Percentiles rank a stretch among this genome's conserved stretches.
These are phyloP conservation scores for Fusarium tupiense DNA, from an alignment of 2,329 filamentous ascomycete species.

Conservation along the genomic window DNA sequence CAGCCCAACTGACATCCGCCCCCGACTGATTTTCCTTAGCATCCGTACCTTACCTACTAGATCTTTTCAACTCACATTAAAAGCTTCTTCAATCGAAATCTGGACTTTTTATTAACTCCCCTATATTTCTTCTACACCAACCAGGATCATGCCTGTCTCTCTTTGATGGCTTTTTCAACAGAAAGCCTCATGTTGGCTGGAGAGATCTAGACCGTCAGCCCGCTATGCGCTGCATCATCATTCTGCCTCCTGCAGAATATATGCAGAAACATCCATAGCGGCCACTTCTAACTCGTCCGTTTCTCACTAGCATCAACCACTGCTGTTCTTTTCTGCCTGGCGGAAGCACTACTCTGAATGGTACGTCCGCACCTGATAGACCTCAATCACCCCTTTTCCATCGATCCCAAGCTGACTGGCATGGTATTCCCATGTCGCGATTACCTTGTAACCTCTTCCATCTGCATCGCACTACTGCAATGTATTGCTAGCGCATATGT, in stretches of 20 bases:
- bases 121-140: not conserved
- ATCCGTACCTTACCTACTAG: not conserved
- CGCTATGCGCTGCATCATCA: conserved; percentile 21
- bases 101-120: not conserved
- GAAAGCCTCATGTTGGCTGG: conserved; percentile 7
- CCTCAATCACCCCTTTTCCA: conserved; percentile 34
- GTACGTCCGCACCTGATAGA: conserved; percentile 14
- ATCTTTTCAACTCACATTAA: not conserved
- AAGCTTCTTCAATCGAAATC: conserved; percentile 1
- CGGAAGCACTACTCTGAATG: conserved; percentile 11
- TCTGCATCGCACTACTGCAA: conserved; percentile 43
- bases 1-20: not conserved
- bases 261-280: conserved; percentile 27
- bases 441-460: conserved; percentile 19
- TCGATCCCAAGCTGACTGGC: conserved; percentile 5
- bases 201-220: conserved; percentile 31
- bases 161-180: not conserved
- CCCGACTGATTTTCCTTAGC: not conserved
- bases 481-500: conserved; percentile 32
- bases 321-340: not conserved
- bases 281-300: conserved; percentile 9
- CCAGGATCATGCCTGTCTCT: conserved; percentile 15
- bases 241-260: conserved; percentile 22
- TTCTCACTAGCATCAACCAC: conserved; percentile 12
- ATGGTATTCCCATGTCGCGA: conserved; percentile 30